phyloP scores from a whole-genome alignment of 441 rosid species.

The Populus hybrid region DNA sequence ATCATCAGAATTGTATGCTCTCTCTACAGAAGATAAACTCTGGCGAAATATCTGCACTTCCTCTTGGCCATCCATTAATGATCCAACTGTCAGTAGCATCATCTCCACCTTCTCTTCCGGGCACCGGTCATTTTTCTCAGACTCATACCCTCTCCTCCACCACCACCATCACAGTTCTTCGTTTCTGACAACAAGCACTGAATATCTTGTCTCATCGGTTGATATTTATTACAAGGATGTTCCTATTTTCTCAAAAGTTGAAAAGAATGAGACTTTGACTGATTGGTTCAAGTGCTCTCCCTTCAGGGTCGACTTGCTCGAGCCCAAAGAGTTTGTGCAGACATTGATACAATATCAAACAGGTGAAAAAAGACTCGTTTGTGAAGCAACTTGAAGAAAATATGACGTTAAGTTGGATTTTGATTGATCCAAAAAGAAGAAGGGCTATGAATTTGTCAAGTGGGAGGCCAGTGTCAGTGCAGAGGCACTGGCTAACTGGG shows the following conservation, averaged over 20 bases:
- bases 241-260: conserved; percentile 48
- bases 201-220: conserved; percentile 57
- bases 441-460: conserved; percentile 60
- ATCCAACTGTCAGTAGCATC: conserved; percentile 33
- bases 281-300: conserved; percentile 60
- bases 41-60: conserved; percentile 53
- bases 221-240: conserved; percentile 47
- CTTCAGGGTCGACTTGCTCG: conserved; percentile 63
- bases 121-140: conserved; percentile 71
- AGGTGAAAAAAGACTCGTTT: conserved; percentile 32
- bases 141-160: conserved; percentile 50
- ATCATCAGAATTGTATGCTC: conserved; percentile 45
- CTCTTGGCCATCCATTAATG: conserved; percentile 60
- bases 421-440: conserved; percentile 51
- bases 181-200: neutral
- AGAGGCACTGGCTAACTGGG: conserved; percentile 67
- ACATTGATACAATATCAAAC: conserved; percentile 19
- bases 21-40: conserved; percentile 48
- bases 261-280: conserved; percentile 35
- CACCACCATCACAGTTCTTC: conserved; percentile 9
- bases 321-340: conserved; percentile 39
- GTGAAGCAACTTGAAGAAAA: conserved; percentile 39
- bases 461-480: conserved; percentile 46
- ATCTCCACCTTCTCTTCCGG: conserved; percentile 54
- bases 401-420: conserved; percentile 56